These are phyloP conservation scores for Phytophthora lateralis DNA, from an alignment of 352 stramenopile species.

Conservation along the genomic window DNA sequence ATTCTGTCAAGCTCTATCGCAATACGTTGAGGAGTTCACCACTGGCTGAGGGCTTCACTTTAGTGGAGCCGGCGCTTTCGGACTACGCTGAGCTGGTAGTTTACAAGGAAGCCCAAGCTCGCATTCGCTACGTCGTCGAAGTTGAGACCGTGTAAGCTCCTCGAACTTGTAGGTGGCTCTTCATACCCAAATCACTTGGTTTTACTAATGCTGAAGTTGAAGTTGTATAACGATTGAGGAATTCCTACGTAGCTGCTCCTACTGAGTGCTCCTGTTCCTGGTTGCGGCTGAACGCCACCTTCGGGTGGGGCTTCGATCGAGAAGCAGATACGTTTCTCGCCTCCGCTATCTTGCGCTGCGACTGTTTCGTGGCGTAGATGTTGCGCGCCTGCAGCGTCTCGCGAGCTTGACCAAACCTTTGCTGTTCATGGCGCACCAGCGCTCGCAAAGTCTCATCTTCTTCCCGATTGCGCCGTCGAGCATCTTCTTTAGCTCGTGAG, in stretches of 20 bases:
- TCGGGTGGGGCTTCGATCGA: constrained; percentile 18
- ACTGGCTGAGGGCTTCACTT: constrained; percentile 19
- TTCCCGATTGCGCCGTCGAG: constrained; percentile 42
- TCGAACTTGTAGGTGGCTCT: neutral
- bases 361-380: constrained; percentile 65
- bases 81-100: constrained; percentile 75
- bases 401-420: constrained; percentile 59
- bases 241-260: constrained; percentile 15
- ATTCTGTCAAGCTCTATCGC: constrained; percentile 57
- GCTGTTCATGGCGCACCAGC: constrained; percentile 69
- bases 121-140: constrained; percentile 81
- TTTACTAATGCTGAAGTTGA: constrained; percentile 14
- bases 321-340: constrained; percentile 26
- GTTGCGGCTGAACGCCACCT: constrained; percentile 12
- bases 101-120: constrained; percentile 73
- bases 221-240: neutral
- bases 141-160: constrained; percentile 43
- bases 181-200: constrained; percentile 4
- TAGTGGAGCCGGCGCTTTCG: constrained; percentile 24
- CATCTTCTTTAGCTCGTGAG: constrained; percentile 44
- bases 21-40: constrained; percentile 38
- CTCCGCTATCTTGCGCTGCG: constrained; percentile 38
- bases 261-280: constrained; percentile 26
- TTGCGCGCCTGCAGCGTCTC: constrained; percentile 68
- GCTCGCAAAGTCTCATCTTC: constrained; percentile 66